Conservation (phyloP, 495 filamentous ascomycete species). For the Haplographium delicatum region DNA sequence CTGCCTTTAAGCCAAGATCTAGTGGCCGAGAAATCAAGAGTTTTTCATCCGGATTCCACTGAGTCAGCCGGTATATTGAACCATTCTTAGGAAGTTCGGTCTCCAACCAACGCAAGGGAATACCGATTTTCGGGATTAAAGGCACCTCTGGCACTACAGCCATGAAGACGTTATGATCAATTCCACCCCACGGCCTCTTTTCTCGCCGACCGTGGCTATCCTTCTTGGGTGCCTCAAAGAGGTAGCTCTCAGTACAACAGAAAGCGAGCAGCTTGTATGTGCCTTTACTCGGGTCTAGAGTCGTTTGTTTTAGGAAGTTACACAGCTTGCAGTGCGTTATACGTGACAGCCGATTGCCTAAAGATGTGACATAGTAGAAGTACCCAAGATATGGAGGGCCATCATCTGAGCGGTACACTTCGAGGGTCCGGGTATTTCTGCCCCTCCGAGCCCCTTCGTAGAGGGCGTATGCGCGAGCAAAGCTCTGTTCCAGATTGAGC, state of each 20-base stretch:
- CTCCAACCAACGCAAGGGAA: neutral
- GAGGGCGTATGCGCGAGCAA: neutral
- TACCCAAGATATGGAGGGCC: neutral
- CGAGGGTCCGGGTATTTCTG: neutral
- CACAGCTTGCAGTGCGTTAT: neutral
- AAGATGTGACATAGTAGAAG: conserved; percentile 2
- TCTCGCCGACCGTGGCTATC: too few species aligned
- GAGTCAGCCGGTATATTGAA: neutral
- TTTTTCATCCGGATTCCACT: neutral
- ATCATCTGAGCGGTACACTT: conserved; percentile 7
- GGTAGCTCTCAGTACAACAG: neutral
- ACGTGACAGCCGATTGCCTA: neutral
- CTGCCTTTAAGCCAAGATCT: neutral
- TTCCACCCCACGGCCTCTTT: neutral
- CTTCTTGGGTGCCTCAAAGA: conserved; percentile 1
- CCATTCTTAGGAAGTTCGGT: neutral
- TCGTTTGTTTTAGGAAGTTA: neutral
- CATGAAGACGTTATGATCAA: conserved; percentile 2
- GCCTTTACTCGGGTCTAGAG: neutral
- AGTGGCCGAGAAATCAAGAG: neutral
- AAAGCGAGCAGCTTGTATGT: neutral
- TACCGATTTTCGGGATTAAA: neutral
- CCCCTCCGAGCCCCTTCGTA: conserved; percentile 5
- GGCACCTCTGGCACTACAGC: neutral
- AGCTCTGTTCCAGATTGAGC: conserved; percentile 1